A percentile compares a stretch with the other conserved stretches of the same genome.
Conservation (phyloP, 495 filamentous ascomycete species). For the Penicillium paradoxum region DNA sequence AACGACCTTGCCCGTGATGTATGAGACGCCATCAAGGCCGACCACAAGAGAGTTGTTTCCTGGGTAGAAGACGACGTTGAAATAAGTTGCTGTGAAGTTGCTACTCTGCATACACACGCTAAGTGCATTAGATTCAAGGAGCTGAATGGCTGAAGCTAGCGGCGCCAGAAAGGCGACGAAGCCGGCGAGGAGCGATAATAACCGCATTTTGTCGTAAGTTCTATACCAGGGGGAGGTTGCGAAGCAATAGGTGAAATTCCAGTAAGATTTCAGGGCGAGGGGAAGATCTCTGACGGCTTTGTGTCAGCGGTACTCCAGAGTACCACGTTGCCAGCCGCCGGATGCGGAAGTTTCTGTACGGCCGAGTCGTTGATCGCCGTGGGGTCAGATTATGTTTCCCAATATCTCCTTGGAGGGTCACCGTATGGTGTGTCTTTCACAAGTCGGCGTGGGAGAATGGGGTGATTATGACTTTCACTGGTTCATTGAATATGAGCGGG, state of each 20-base stretch:
- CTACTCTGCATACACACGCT: slow-evolving; percentile 73
- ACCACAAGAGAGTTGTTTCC: slow-evolving; percentile 66
- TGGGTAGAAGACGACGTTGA: slow-evolving; percentile 76
- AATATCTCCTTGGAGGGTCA: slow-evolving; percentile 2
- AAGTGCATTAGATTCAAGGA: slow-evolving; percentile 70
- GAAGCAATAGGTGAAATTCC: slow-evolving; percentile 7
- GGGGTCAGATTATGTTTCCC: slow-evolving; percentile 5
- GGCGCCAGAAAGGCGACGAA: slow-evolving; percentile 40
- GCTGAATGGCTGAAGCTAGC: slow-evolving; percentile 34
- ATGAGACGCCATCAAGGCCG: slow-evolving; percentile 76
- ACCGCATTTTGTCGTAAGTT: slow-evolving; percentile 30
- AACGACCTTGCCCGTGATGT: slow-evolving; percentile 77
- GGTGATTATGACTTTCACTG: background rate
- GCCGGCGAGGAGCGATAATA: slow-evolving; percentile 35
- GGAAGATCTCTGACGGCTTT: slow-evolving; percentile 23
- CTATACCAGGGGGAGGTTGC: slow-evolving; percentile 4
- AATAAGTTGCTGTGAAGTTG: slow-evolving; percentile 75
- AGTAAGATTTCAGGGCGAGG: slow-evolving; percentile 13
- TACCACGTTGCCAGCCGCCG: slow-evolving; percentile 37
- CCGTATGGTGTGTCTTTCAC: slow-evolving; percentile 1
- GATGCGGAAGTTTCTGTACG: slow-evolving; percentile 34
- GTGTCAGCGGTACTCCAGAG: slow-evolving; percentile 32
- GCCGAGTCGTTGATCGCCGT: slow-evolving; percentile 9
- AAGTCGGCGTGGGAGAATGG: background rate
- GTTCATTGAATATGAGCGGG: background rate